These are phyloP conservation scores for Stephanodiscus minutulus DNA, from an alignment of 108 stramenopile genomes.

Conservation along the genomic window DNA sequence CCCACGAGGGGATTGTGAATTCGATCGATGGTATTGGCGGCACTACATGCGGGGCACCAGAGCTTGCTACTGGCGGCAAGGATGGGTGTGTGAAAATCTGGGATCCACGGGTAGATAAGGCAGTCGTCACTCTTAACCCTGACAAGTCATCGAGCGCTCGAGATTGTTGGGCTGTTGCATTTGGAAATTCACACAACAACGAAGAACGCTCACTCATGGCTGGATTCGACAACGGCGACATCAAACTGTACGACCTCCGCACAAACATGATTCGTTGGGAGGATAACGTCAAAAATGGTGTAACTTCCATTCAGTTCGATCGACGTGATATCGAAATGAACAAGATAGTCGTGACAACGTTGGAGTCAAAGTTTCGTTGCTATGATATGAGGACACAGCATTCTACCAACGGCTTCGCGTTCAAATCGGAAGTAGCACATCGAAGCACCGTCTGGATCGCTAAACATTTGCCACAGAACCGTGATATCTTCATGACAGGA, in stretches of 20 bases:
- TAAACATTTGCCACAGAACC: constrained; percentile 84
- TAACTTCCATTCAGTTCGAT: constrained; percentile 86
- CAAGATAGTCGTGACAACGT: constrained; percentile 82
- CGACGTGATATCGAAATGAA: constrained; percentile 92
- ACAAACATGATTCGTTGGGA: constrained; percentile 81
- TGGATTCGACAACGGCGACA: constrained; percentile 92
- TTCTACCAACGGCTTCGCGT: constrained; percentile 74
- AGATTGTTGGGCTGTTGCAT: constrained; percentile 90
- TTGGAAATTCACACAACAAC: constrained; percentile 82
- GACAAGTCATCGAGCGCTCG: constrained; percentile 64
- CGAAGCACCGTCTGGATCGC: constrained; percentile 76
- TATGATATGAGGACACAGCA: constrained; percentile 84
- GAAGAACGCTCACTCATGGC: constrained; percentile 81
- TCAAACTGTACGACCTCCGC: constrained; percentile 84
- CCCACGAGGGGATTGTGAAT: constrained; percentile 75
- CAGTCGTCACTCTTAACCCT: constrained; percentile 75
- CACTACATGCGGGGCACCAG: constrained; percentile 72
- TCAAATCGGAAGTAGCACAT: constrained; percentile 75
- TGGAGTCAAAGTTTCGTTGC: constrained; percentile 83
- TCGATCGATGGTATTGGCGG: constrained; percentile 87
- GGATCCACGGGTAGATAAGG: constrained; percentile 72
- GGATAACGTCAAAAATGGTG: constrained; percentile 83
- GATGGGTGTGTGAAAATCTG: constrained; percentile 88
- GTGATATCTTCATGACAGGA: constrained; percentile 84
- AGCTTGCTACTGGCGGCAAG: constrained; percentile 85